Percentiles rank a stretch among this genome's conserved stretches.
phyloP scores from a whole-genome alignment of 345 rosid species.

The Noccaea caerulescens region DNA sequence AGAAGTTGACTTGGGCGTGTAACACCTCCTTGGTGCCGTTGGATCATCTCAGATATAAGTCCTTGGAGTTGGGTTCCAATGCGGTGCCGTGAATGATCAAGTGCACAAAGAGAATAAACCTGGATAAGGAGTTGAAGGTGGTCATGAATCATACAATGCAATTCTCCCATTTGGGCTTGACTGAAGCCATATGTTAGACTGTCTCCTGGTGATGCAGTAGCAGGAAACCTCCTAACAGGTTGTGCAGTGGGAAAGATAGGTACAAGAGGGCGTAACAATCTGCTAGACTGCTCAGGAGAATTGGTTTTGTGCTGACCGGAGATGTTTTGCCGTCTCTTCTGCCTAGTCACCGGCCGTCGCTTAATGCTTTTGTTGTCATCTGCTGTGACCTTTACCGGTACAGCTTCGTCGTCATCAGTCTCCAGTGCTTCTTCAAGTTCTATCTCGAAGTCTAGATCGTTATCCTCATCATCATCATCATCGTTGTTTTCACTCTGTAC shows the following conservation, averaged over 20 bases:
- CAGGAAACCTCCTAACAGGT: slow-evolving; percentile 40
- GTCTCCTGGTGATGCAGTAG: slow-evolving; percentile 43
- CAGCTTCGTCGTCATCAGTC: slow-evolving; percentile 73
- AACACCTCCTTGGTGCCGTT: slow-evolving; percentile 58
- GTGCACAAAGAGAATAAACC: slow-evolving; percentile 73
- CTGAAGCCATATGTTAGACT: slow-evolving; percentile 60
- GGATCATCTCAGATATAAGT: slow-evolving; percentile 70
- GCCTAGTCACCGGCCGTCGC: slow-evolving; percentile 80
- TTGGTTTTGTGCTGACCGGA: slow-evolving; percentile 51
- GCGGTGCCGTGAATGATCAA: slow-evolving; percentile 72
- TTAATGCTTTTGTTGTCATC: slow-evolving; percentile 45
- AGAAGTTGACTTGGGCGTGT: slow-evolving; percentile 57
- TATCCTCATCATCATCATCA: slow-evolving; percentile 88
- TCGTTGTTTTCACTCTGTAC: slow-evolving; percentile 47
- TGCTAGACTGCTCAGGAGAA: slow-evolving; percentile 62
- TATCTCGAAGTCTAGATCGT: slow-evolving; percentile 88
- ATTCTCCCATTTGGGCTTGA: slow-evolving; percentile 70
- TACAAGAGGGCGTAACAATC: slow-evolving; percentile 78
- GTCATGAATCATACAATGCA: slow-evolving; percentile 79
- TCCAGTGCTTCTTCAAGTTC: slow-evolving; percentile 93
- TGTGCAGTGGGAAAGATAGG: slow-evolving; percentile 60
- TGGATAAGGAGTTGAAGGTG: slow-evolving; percentile 93
- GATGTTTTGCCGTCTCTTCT: slow-evolving; percentile 65
- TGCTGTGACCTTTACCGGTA: slow-evolving; percentile 46
- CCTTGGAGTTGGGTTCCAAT: slow-evolving; percentile 72